Base-by-base conservation (phyloP, 768 basidiomycete genomes). In the Megacollybia marginata region DNA sequence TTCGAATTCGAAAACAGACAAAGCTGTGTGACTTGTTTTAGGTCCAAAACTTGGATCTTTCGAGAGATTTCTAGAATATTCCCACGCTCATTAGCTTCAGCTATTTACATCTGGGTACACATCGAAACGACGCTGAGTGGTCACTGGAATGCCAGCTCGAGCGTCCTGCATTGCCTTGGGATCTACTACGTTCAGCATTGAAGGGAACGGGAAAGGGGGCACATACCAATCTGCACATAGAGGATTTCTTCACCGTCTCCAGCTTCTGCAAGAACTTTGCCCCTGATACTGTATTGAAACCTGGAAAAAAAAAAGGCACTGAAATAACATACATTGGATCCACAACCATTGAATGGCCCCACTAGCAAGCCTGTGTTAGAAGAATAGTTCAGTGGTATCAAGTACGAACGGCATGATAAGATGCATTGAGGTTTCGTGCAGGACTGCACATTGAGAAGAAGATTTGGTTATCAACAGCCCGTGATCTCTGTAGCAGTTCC, bases 381-480 rank as follows among this genome's bases (percentile, higher is more conserved):
- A 50, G 13, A 11, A 35, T 9, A 16, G 35, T 33, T n/a, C n/a
- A 23, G 33, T 13, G 48, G 9, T 32, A 33, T 46, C 42, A 47
- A 16, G 42, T 9, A 52, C 31, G 69, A 56, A 91, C 88, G 50
- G 95, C 92, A 60, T 96, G 92, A 65, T 98, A 98, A 13, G 75
- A 75, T 16, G 91, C 88, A 9, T 68, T 80, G 56, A 85, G 60
- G 55, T 95, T 85, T 19, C 94, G 79, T 2, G 96, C 95, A 31
- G 94, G 93, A 50, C 92, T 96, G 62, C 92, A 95, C 92, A 94
- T 95, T 1, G 88, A 78, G 54, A 97, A 80, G 69, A 80, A 99
- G n/a, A 98, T 80, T 66, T 98, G 94, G 60, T 98, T 97, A 62
- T 99, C 96, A 19, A 93, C 79, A 6, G 96, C 96, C 91, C 92